A percentile compares a stretch with the other conserved stretches of the same genome.
Evolutionary conservation across 2,329 filamentous ascomycete species (phyloP).

Genomic region (Capronia epimyces): DNA sequence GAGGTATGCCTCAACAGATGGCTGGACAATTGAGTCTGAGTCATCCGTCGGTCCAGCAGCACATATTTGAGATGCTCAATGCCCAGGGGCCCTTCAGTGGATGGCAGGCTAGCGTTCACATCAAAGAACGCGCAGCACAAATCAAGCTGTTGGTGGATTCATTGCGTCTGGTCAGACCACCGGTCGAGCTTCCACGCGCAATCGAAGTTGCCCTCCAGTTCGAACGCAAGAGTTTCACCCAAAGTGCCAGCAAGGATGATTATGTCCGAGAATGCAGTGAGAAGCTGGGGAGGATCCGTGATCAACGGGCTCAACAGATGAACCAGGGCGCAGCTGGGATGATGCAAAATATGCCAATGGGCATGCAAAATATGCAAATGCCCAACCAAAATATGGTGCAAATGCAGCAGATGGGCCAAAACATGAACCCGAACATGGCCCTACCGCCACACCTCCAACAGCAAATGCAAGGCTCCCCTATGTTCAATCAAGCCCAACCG

Average conservation of each 20-base stretch:
- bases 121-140: slow-evolving; percentile 39
- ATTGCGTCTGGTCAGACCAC: slow-evolving; percentile 42
- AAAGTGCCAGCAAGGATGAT: slow-evolving; percentile 34
- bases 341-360: slow-evolving; percentile 36
- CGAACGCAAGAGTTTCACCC: slow-evolving; percentile 42
- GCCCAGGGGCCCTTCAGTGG: slow-evolving; percentile 41
- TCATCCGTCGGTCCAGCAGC: slow-evolving; percentile 28
- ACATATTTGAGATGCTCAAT: slow-evolving; percentile 39
- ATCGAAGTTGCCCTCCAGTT: slow-evolving; percentile 41
- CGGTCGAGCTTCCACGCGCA: slow-evolving; percentile 36
- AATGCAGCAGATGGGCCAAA: slow-evolving; percentile 27
- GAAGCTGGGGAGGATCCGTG: slow-evolving; percentile 43
- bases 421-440: slow-evolving; percentile 33
- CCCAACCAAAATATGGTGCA: slow-evolving; percentile 37
- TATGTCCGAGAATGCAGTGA: slow-evolving; percentile 43
- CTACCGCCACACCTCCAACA: slow-evolving; percentile 49
- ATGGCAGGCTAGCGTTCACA: slow-evolving; percentile 41
- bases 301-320: slow-evolving; percentile 41
- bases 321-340: slow-evolving; percentile 21
- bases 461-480: slow-evolving; percentile 48
- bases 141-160: slow-evolving; percentile 45
- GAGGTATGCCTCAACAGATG: slow-evolving; percentile 19
- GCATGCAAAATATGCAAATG: slow-evolving; percentile 34
- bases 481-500: slow-evolving; percentile 36
- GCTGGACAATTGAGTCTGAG: slow-evolving; percentile 21